Evolutionary conservation across 441 rosid species (phyloP).

Genomic region (Manihot esculenta): DNA sequence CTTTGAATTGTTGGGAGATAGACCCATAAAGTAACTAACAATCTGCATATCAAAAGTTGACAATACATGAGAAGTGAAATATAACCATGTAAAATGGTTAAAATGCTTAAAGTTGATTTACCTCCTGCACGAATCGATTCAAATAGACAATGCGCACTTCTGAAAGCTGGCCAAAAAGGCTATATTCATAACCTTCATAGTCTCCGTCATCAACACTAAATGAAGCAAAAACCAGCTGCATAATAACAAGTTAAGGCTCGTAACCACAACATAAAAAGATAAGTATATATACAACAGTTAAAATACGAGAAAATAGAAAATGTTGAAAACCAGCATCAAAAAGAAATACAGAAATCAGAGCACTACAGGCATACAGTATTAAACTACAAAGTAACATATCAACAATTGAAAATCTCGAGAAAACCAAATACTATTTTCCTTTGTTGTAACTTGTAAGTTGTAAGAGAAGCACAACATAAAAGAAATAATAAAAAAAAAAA

Average conservation of each 20-base stretch:
- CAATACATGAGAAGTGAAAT: constrained; percentile 34
- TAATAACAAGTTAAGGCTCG: constrained; percentile 10
- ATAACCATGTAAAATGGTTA: constrained; percentile 18
- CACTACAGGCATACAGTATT: background rate
- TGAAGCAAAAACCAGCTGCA: constrained; percentile 89
- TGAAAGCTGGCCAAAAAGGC: constrained; percentile 91
- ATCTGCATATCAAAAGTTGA: constrained; percentile 51
- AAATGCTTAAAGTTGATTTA: constrained; percentile 33
- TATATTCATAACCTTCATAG: constrained; percentile 84
- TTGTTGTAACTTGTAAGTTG: no score
- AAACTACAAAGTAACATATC: background rate
- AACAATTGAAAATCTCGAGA: background rate
- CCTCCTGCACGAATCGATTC: constrained; percentile 99
- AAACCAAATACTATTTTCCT: background rate
- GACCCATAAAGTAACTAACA: constrained; percentile 87
- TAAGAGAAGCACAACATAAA: no score
- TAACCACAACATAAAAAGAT: constrained; percentile 8
- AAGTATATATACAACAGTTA: background rate
- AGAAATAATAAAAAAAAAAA: background rate
- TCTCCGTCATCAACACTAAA: constrained; percentile 86
- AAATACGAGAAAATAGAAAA: background rate
- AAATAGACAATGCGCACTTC: constrained; percentile 97
- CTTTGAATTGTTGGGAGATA: constrained; percentile 72
- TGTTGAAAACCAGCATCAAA: background rate
- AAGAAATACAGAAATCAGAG: background rate